Evolutionary conservation across 2,329 filamentous ascomycete species (phyloP).

Genomic region (Pseudocercospora cruenta): DNA sequence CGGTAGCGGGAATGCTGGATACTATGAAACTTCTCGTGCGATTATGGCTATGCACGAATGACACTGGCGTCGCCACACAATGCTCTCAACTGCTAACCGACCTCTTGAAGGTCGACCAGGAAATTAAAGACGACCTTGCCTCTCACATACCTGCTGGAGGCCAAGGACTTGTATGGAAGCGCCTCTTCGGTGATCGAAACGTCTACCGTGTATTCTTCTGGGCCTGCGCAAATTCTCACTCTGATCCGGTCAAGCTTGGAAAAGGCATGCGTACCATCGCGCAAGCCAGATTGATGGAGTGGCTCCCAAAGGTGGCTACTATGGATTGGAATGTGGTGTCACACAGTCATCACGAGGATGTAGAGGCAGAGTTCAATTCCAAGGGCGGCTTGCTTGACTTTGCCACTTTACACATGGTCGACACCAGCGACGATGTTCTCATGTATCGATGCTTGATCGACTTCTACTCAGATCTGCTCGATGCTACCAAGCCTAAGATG

Average conservation of each 20-base stretch:
- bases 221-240: constrained; percentile 51
- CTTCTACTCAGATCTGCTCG: constrained; percentile 60
- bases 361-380: constrained; percentile 49
- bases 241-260: constrained; percentile 45
- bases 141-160: constrained; percentile 37
- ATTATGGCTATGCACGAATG: constrained; percentile 61
- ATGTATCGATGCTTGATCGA: constrained; percentile 64
- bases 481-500: constrained; percentile 9
- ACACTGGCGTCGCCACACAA: constrained; percentile 59
- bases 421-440: constrained; percentile 59
- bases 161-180: constrained; percentile 63
- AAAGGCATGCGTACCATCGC: constrained; percentile 61
- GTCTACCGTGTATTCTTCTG: constrained; percentile 62
- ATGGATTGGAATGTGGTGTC: constrained; percentile 60
- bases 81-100: constrained; percentile 57
- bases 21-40: constrained; percentile 59
- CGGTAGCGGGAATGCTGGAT: constrained; percentile 60
- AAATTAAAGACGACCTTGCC: constrained; percentile 32
- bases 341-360: constrained; percentile 54
- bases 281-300: constrained; percentile 63
- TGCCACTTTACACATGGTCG: constrained; percentile 59
- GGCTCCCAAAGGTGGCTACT: constrained; percentile 57
- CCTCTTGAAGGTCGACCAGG: constrained; percentile 56
- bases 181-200: constrained; percentile 63
- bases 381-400: constrained; percentile 57